Base-by-base conservation (phyloP, 192 early-diverging fungal genomes). In the Thoreauomyces humboldtii region DNA sequence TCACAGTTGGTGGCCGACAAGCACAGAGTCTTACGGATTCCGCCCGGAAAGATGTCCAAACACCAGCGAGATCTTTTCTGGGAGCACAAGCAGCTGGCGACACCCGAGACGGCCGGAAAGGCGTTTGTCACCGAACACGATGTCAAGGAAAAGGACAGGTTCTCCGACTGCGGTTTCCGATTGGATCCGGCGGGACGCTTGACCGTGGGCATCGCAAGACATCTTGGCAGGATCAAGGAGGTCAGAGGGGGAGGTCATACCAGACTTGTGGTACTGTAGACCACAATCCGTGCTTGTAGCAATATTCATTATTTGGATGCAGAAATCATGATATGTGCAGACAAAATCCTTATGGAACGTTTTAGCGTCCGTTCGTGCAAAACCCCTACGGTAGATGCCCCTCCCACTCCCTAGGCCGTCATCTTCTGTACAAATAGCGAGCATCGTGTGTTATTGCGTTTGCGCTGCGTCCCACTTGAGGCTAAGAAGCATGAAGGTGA, bases 181-280 rank as follows among this genome's bases (percentile, higher is more conserved):
- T 52, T 75, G 32, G 75, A 76, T 66, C 64, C 76, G 25, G 29
- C 45, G 21, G 73, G 76, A 4, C 21, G 80, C 38, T 66, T 28
- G 36, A 61, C 76, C 14, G 38, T 81, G 33, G 76, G 70, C 12
- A 68, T 73, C 45, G 21, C 71, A 32, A 25, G 80, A 33, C 69
- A 74, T 34, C 35, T 81, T 42, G 76, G 76, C 3, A 35, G 69
- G 36, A 72, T 81, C 14, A 81, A 72, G 50, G 80, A 81, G 59
- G 76, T 78, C 43, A 24, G 80, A 29, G 76, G 80, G 15, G 69
- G 73, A 17, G 80, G 80, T 7, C 72, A 76, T 41, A 77, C 77
- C 6, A 53, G 80, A 33, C 58, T 78, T 37, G 75, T 81, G 17
- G 48, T 81, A 17, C n/a, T 77, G 29, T 77, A n/a, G n/a, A n/a